Evolutionary conservation across 768 basidiomycete species (phyloP), one percentile per base, ranked within the genome.

Genomic region (Nidularia sp.): DNA sequence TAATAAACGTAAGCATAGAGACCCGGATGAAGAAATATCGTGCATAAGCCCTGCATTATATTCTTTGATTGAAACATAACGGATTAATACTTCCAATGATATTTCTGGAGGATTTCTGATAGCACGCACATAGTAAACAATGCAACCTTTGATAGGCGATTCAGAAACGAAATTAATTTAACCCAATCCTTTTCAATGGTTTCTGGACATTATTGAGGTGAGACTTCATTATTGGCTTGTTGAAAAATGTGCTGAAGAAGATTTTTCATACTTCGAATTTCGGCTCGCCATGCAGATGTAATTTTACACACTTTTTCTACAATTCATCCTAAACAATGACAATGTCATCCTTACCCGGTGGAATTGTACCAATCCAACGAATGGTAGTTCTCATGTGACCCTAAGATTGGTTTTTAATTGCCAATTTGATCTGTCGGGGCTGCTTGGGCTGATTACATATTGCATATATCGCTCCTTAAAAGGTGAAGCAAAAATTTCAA

Each of bases 101-200:
- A 34, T 22, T 36, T 32, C n/a, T 5, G 6, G 48, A 43, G 29
- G 6, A 22, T 18, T 18, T 18, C 18, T 18, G 18, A 45, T 42
- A 34, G 9, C n/a, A 62, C 70, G 53, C 51, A 78, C 76, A 57
- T 75, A 75, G 56, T 77, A 76, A 12, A 76, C 60, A 54, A 75
- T 69, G 41, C 68, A 70, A 12, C 62, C 67, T 9, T 56, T 54
- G 34, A 70, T 62, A 1, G 75, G 73, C 3, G 68, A 46, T 15
- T 70, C 67, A 8, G 56, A 57, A 51, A 77, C 72, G 57, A 78
- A 77, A 51, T 78, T 70, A 78, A 74, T n/a, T 65, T 54, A n/a
- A 77, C 63, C 7, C 70, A 60, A 13, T 62, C 50, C 43, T 68
- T 60, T 45, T 59, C 55, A 8, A 76, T 62, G 8, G 68, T 71